Evolutionary conservation across 2,329 filamentous ascomycete species (phyloP).

Genomic region (Aspergillus thermomutatus): DNA sequence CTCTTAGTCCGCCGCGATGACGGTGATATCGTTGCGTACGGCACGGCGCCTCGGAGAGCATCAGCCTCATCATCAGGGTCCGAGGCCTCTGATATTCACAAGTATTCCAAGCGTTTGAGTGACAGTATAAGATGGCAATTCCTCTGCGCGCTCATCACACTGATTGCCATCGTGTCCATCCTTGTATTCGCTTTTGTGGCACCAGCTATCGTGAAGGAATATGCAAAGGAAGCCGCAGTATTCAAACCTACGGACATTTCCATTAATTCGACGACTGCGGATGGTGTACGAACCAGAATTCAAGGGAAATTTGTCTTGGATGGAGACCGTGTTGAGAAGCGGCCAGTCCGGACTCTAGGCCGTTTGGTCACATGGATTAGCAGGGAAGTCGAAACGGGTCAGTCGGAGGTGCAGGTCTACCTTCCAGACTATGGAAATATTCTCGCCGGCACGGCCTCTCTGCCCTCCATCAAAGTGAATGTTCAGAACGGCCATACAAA

Average conservation of each 20-base stretch:
- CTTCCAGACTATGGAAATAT: conserved; percentile 79
- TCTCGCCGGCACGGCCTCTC: conserved; percentile 69
- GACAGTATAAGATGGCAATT: conserved; percentile 66
- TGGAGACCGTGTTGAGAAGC: conserved; percentile 67
- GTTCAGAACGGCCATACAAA: conserved; percentile 76
- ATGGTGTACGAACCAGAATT: conserved; percentile 74
- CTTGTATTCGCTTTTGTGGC: conserved; percentile 77
- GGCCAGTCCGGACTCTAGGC: conserved; percentile 71
- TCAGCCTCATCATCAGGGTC: conserved; percentile 19
- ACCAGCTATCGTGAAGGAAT: conserved; percentile 76
- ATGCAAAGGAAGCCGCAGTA: conserved; percentile 77
- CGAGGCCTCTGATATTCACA: conserved; percentile 14
- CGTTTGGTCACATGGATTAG: conserved; percentile 77
- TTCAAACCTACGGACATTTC: conserved; percentile 81
- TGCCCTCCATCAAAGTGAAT: conserved; percentile 73
- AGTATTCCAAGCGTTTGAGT: conserved; percentile 16
- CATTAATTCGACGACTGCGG: conserved; percentile 76
- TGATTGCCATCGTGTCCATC: conserved; percentile 60
- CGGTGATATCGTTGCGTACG: conserved; percentile 26
- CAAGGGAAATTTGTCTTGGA: conserved; percentile 81
- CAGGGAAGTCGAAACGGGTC: conserved; percentile 67
- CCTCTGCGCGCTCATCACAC: conserved; percentile 64
- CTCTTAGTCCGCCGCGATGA: conserved; percentile 36
- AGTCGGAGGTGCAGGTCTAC: conserved; percentile 71
- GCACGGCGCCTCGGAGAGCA: conserved; percentile 22